Evolutionary conservation across 2,329 filamentous ascomycete species (phyloP).

Genomic region (Colletotrichum sojae): DNA sequence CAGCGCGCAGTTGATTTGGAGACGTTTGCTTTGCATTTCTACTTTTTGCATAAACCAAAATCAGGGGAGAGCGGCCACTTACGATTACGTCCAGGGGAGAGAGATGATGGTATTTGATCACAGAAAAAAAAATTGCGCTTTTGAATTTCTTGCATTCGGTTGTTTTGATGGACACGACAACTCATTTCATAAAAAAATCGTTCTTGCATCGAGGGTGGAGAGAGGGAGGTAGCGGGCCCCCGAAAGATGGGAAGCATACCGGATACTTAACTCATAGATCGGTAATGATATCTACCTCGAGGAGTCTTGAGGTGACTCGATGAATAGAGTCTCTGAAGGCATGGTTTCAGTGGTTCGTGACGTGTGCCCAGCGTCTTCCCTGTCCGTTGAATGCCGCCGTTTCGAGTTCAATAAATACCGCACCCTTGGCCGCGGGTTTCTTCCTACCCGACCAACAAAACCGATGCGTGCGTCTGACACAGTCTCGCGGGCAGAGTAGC

Average conservation of each 20-base stretch:
- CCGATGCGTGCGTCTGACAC: too few relatives aligned
- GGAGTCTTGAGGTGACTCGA: neutral
- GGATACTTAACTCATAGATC: neutral
- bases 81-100: constrained; percentile 18
- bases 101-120: neutral
- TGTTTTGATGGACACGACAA: neutral
- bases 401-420: too few relatives aligned
- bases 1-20: constrained; percentile 1
- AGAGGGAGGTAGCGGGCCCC: neutral
- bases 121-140: constrained; percentile 2
- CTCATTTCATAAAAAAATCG: neutral
- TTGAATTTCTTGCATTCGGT: neutral
- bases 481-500: too few relatives aligned
- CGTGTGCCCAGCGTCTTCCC: too few relatives aligned
- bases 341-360: neutral
- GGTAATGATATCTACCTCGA: neutral
- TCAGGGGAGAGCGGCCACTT: constrained; percentile 9
- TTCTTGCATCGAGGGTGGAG: neutral
- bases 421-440: too few relatives aligned
- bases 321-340: neutral
- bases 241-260: neutral
- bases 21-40: neutral
- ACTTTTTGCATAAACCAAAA: constrained; percentile 10
- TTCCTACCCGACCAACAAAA: too few relatives aligned
- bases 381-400: too few relatives aligned